A percentile compares a stretch with the other conserved stretches of the same genome.
Conservation (phyloP, 371 early-diverging fungal genomes). For the Lichtheimia hyalospora region DNA sequence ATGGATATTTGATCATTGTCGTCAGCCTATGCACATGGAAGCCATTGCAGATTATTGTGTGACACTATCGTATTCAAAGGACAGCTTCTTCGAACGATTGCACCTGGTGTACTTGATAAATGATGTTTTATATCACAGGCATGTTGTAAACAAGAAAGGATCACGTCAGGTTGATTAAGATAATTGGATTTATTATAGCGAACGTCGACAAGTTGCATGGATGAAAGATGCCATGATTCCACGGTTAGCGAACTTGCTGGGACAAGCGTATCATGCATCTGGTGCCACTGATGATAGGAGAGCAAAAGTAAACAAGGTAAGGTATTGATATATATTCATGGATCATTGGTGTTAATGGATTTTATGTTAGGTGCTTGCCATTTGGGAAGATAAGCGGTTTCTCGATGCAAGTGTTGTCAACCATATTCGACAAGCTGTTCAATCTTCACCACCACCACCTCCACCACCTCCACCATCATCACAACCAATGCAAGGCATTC, state of each 20-base stretch:
- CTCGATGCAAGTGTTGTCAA: conserved; percentile 43
- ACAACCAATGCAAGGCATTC: conserved; percentile 1
- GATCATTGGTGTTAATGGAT: background rate
- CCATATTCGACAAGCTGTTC: conserved; percentile 36
- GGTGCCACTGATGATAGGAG: conserved; percentile 38
- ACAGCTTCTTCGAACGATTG: conserved; percentile 53
- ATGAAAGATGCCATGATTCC: conserved; percentile 56
- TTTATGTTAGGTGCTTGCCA: conserved; percentile 46
- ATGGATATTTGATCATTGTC: conserved; percentile 60
- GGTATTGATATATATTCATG: background rate
- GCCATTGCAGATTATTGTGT: conserved; percentile 43
- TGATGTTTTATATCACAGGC: conserved; percentile 62
- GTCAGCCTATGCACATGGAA: conserved; percentile 36
- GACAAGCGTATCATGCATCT: conserved; percentile 51
- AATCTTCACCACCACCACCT: conserved; percentile 21
- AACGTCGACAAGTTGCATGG: conserved; percentile 54
- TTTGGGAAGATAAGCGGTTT: conserved; percentile 55
- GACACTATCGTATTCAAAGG: conserved; percentile 42
- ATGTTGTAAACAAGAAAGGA: conserved; percentile 12
- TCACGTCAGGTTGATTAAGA: background rate
- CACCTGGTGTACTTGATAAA: conserved; percentile 62
- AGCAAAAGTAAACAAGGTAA: conserved; percentile 61
- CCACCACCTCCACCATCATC: conserved; percentile 2
- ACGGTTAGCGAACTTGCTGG: conserved; percentile 50
- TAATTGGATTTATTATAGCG: conserved; percentile 24